Percentiles rank a stretch among this genome's conserved stretches.
Evolutionary conservation across 2,329 filamentous ascomycete species (phyloP).

Genomic region (Claviceps lovelessii): DNA sequence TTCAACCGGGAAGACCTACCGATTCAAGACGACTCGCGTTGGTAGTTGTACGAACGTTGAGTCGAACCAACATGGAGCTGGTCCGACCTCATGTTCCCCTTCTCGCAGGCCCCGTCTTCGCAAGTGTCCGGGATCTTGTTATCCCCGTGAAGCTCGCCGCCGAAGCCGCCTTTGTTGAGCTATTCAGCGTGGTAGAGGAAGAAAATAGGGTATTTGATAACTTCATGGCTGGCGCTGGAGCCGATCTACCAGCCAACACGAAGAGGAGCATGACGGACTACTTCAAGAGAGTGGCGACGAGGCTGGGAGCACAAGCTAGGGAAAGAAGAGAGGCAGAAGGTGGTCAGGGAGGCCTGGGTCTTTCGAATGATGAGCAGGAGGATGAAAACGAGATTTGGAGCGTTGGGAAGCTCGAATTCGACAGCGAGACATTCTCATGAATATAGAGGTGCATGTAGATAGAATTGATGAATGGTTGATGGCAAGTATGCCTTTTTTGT

Average conservation of each 20-base stretch:
- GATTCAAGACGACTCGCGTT: conserved; percentile 78
- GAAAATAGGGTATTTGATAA: conserved; percentile 81
- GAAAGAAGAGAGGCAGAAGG: conserved; percentile 88
- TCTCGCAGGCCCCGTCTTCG: conserved; percentile 74
- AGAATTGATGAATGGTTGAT: background rate
- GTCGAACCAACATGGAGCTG: conserved; percentile 63
- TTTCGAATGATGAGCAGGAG: conserved; percentile 83
- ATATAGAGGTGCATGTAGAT: background rate
- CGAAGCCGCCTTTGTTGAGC: conserved; percentile 81
- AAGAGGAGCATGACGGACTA: conserved; percentile 93
- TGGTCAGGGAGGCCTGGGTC: conserved; percentile 67
- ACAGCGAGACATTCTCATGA: conserved; percentile 42
- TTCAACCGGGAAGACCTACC: conserved; percentile 61
- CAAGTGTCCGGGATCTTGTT: conserved; percentile 74
- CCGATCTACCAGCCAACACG: conserved; percentile 51
- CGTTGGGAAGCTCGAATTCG: conserved; percentile 74
- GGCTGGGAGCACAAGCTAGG: conserved; percentile 71
- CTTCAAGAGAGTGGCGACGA: conserved; percentile 81
- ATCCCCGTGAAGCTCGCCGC: conserved; percentile 93
- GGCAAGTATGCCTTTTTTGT: background rate
- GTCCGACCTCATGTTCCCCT: conserved; percentile 67
- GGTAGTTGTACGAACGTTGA: conserved; percentile 75
- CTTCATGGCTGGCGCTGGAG: conserved; percentile 59
- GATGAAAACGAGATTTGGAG: conserved; percentile 95
- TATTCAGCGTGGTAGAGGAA: conserved; percentile 82